phyloP scores from a whole-genome alignment of 2,329 filamentous ascomycete species.

The Sordariomycetes sp. region DNA sequence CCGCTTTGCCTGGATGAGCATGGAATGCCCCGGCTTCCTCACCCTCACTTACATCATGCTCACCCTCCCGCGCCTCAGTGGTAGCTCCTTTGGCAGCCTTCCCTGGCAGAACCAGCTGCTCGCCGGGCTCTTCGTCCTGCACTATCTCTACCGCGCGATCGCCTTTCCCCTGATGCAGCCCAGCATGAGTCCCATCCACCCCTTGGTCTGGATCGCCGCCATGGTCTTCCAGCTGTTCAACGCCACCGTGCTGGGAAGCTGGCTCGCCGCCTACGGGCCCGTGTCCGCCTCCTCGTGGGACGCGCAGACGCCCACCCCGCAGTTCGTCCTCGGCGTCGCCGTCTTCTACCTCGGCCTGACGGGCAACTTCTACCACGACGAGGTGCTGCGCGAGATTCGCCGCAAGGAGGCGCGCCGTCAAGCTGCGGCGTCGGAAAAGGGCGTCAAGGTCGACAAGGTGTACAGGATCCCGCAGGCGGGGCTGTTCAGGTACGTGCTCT shows the following conservation, averaged over 20 bases:
- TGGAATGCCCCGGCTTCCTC: slow-evolving; percentile 75
- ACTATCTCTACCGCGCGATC: slow-evolving; percentile 87
- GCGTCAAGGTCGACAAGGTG: slow-evolving; percentile 55
- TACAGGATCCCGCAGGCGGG: slow-evolving; percentile 82
- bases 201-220: slow-evolving; percentile 55
- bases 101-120: slow-evolving; percentile 75
- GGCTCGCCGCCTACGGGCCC: slow-evolving; percentile 74
- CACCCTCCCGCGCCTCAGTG: slow-evolving; percentile 51
- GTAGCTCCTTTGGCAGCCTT: slow-evolving; percentile 47
- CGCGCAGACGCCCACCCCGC: slow-evolving; percentile 24
- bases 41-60: slow-evolving; percentile 73
- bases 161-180: slow-evolving; percentile 76
- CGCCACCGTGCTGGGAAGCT: slow-evolving; percentile 67
- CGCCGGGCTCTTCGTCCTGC: slow-evolving; percentile 63
- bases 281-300: slow-evolving; percentile 45
- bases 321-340: slow-evolving; percentile 55
- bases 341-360: slow-evolving; percentile 70
- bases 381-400: slow-evolving; percentile 79
- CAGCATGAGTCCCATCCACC: slow-evolving; percentile 85
- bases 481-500: slow-evolving; percentile 74
- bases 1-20: slow-evolving; percentile 75
- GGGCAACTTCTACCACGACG: slow-evolving; percentile 83
- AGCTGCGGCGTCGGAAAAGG: slow-evolving; percentile 30
- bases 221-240: slow-evolving; percentile 73
- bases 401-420: slow-evolving; percentile 56